Conservation (phyloP, 2,329 filamentous ascomycete species). For the Cercospora nicotianae region DNA sequence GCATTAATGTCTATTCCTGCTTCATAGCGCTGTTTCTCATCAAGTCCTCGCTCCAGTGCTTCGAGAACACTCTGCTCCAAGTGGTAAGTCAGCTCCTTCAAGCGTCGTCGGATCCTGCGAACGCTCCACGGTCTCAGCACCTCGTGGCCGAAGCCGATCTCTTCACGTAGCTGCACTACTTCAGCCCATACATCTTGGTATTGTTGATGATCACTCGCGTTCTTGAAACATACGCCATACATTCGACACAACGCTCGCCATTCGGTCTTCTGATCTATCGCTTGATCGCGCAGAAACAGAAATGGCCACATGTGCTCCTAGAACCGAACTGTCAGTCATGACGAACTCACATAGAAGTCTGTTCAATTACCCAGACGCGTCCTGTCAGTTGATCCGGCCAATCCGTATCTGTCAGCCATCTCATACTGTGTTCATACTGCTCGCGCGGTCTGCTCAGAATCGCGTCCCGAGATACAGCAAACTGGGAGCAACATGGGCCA, state of each 20-base stretch:
- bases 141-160: neutral
- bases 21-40: neutral
- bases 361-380: slow-evolving; percentile 17
- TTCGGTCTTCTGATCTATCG: slow-evolving; percentile 5
- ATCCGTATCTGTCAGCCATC: slow-evolving; percentile 20
- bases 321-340: slow-evolving; percentile 4
- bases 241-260: slow-evolving; percentile 9
- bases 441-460: slow-evolving; percentile 17
- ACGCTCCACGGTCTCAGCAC: neutral
- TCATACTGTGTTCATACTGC: slow-evolving; percentile 18
- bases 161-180: neutral
- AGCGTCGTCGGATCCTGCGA: neutral
- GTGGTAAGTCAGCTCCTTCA: neutral
- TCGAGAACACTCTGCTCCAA: neutral
- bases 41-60: neutral
- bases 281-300: slow-evolving; percentile 15
- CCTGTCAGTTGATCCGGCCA: slow-evolving; percentile 20
- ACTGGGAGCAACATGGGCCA: slow-evolving; percentile 27
- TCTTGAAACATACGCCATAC: slow-evolving; percentile 1
- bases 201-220: neutral
- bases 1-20: neutral
- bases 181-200: neutral
- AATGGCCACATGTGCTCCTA: slow-evolving; percentile 27
- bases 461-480: slow-evolving; percentile 19
- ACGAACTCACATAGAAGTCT: neutral